These are phyloP conservation scores for Lolium perenne DNA, from an alignment of 176 grass and related monocot species.

Conservation along the genomic window DNA sequence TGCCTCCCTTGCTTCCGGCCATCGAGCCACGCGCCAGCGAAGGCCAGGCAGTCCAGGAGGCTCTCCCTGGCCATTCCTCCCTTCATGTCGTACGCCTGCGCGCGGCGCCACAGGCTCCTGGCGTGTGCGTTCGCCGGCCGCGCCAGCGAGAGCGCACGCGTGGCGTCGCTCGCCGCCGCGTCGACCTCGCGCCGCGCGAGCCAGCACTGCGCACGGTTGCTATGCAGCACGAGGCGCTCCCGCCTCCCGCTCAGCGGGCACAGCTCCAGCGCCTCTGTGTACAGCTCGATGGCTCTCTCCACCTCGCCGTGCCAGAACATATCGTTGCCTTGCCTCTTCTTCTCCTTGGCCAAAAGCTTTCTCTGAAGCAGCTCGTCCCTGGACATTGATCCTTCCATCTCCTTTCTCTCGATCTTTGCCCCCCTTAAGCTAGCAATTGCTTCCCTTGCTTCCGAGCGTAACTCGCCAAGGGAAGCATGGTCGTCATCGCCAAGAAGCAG, in stretches of 20 bases:
- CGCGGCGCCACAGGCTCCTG: slow-evolving; percentile 81
- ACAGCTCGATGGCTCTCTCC: slow-evolving; percentile 58
- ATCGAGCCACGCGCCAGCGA: slow-evolving; percentile 58
- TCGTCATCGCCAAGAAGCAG: slow-evolving; percentile 54
- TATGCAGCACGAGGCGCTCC: slow-evolving; percentile 71
- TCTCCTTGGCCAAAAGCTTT: slow-evolving; percentile 50
- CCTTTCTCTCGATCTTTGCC: slow-evolving; percentile 56
- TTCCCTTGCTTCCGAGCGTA: slow-evolving; percentile 41
- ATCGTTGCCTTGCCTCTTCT: slow-evolving; percentile 77
- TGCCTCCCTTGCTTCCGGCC: slow-evolving; percentile 27
- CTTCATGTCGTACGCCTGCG: slow-evolving; percentile 94
- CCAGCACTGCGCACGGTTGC: slow-evolving; percentile 83
- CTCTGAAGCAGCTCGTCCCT: slow-evolving; percentile 46
- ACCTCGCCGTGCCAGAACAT: slow-evolving; percentile 63
- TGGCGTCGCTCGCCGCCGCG: slow-evolving; percentile 77
- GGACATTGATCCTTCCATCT: slow-evolving; percentile 56
- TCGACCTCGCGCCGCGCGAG: slow-evolving; percentile 58
- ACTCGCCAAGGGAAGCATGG: background rate
- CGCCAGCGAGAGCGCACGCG: slow-evolving; percentile 77
- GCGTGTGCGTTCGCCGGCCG: slow-evolving; percentile 66
- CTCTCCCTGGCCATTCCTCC: slow-evolving; percentile 91
- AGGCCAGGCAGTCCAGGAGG: slow-evolving; percentile 86
- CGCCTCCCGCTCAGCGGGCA: slow-evolving; percentile 61
- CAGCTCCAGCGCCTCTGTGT: slow-evolving; percentile 67
- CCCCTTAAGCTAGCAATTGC: slow-evolving; percentile 54